Conservation (phyloP, 257 asterid genomes). For the Prunella vulgaris region DNA sequence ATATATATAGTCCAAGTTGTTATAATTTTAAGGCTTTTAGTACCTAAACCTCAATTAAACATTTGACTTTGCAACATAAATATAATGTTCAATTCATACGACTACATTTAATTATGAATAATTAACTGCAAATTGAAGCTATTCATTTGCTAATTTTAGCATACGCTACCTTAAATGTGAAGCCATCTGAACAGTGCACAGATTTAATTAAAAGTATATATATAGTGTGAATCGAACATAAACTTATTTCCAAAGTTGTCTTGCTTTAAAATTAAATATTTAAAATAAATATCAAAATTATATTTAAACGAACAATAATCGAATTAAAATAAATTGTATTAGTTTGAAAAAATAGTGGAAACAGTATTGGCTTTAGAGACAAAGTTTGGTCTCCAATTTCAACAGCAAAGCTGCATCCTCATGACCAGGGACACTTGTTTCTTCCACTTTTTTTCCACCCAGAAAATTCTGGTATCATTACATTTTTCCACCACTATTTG, state of each 20-base stretch:
- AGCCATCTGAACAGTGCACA: not conserved
- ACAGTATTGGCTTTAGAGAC: slow-evolving; percentile 15
- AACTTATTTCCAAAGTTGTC: not conserved
- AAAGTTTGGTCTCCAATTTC: slow-evolving; percentile 29
- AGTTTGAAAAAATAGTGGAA: slow-evolving; percentile 19
- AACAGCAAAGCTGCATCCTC: slow-evolving; percentile 22
- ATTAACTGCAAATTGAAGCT: not conserved
- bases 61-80: slow-evolving; percentile 23
- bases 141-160: not conserved
- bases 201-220: not conserved
- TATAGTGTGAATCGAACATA: not conserved
- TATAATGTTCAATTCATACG: not conserved
- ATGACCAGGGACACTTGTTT: slow-evolving; percentile 19
- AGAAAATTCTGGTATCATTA: not conserved
- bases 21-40: not conserved
- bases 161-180: not conserved
- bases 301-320: not conserved
- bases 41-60: slow-evolving; percentile 20
- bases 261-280: not conserved
- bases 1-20: slow-evolving; percentile 11
- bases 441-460: slow-evolving; percentile 9
- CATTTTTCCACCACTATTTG: slow-evolving; percentile 5
- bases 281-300: not conserved
- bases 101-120: not conserved
- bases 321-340: not conserved